Evolutionary conservation across 192 early-diverging fungal species (phyloP).

Genomic region (Coemansia biformis): DNA sequence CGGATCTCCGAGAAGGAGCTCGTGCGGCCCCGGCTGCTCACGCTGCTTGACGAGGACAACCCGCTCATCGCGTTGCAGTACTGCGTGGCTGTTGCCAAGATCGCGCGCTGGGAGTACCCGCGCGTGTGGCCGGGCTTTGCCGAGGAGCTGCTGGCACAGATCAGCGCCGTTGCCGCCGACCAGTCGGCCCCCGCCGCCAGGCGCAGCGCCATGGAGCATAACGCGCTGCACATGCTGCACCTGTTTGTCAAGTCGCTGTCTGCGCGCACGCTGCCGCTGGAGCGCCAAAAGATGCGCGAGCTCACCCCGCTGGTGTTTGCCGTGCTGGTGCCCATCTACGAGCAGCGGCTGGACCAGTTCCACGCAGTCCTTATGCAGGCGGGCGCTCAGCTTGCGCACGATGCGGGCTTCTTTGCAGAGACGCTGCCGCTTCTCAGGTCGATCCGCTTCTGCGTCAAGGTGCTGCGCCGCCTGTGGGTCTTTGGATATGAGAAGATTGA

Average conservation of each 20-base stretch:
- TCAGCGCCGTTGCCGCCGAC: constrained; percentile 13
- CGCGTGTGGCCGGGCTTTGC: constrained; percentile 69
- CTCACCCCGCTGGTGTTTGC: constrained; percentile 70
- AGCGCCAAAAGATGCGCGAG: constrained; percentile 53
- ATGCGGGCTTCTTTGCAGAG: constrained; percentile 22
- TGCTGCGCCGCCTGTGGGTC: constrained; percentile 69
- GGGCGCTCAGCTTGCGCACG: not conserved
- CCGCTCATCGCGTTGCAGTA: constrained; percentile 70
- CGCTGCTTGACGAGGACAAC: constrained; percentile 63
- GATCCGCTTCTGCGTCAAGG: constrained; percentile 64
- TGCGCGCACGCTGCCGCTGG: constrained; percentile 59
- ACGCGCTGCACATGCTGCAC: constrained; percentile 68
- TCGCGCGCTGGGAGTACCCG: constrained; percentile 84
- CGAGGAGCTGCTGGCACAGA: constrained; percentile 16
- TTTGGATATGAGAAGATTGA: constrained; percentile 63
- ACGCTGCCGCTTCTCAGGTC: constrained; percentile 53
- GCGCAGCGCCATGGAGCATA: constrained; percentile 57
- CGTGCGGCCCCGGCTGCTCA: constrained; percentile 60
- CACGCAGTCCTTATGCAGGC: constrained; percentile 29
- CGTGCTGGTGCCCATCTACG: constrained; percentile 62
- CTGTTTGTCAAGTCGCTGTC: constrained; percentile 71
- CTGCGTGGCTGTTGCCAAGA: constrained; percentile 71
- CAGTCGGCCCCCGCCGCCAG: constrained; percentile 12
- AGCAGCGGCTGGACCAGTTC: constrained; percentile 54
- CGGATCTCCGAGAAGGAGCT: constrained; percentile 62